Evolutionary conservation across 2,329 filamentous ascomycete species (phyloP).

Genomic region (Colletotrichum echinochloae): DNA sequence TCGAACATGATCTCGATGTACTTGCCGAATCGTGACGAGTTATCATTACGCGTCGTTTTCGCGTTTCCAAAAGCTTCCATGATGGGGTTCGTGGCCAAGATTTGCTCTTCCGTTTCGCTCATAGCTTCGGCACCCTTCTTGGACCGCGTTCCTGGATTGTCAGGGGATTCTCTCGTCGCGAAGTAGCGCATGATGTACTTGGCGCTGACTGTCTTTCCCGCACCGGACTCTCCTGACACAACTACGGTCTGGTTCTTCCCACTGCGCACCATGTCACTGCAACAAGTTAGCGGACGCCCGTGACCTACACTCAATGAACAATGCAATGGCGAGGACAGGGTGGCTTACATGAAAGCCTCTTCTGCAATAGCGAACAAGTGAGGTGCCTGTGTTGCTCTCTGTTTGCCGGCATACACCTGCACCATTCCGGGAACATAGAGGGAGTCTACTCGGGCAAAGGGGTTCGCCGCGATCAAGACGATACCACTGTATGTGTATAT

Average conservation of each 20-base stretch:
- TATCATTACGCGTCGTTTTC: conserved; percentile 99
- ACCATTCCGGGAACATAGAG: conserved; percentile 99
- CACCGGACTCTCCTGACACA: conserved; percentile 98
- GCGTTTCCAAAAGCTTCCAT: conserved; percentile 99
- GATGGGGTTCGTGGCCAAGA: conserved; percentile 97
- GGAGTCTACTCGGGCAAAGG: conserved; percentile 96
- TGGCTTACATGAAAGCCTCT: conserved; percentile 91
- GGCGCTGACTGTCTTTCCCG: conserved; percentile 98
- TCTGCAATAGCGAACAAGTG: conserved; percentile 99
- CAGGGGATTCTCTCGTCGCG: conserved; percentile 93
- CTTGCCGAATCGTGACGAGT: conserved; percentile 98
- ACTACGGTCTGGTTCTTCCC: conserved; percentile 97
- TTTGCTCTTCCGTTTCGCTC: conserved; percentile 98
- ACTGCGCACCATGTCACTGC: conserved; percentile 95
- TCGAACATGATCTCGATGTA: conserved; percentile 99
- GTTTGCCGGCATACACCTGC: conserved; percentile 98
- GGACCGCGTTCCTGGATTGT: conserved; percentile 81
- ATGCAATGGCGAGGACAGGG: background rate
- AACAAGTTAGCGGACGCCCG: conserved; percentile 51
- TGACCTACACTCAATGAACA: background rate
- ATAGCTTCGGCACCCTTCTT: conserved; percentile 84
- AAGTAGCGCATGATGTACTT: conserved; percentile 99
- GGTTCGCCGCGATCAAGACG: conserved; percentile 97
- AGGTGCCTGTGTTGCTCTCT: conserved; percentile 94
- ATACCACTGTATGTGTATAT: conserved; percentile 99